phyloP scores from a whole-genome alignment of 2,329 filamentous ascomycete species.

The Aaosphaeria pasadenensis region DNA sequence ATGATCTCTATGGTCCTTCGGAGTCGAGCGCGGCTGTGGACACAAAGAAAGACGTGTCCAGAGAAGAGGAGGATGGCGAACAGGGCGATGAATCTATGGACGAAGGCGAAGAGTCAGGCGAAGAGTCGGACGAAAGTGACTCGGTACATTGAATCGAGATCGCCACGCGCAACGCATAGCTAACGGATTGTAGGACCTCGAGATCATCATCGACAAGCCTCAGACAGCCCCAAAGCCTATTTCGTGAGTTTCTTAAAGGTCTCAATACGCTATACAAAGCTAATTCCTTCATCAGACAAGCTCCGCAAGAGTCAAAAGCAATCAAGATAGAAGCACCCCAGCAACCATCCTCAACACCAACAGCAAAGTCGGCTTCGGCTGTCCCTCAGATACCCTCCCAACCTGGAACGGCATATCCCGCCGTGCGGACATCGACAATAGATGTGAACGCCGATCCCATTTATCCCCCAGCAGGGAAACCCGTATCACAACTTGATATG shows the following conservation, averaged over 20 bases:
- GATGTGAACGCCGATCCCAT: slow-evolving; percentile 81
- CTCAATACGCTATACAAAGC: neutral
- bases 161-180: slow-evolving; percentile 10
- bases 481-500: slow-evolving; percentile 59
- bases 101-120: slow-evolving; percentile 42
- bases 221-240: slow-evolving; percentile 39
- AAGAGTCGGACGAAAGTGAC: slow-evolving; percentile 45
- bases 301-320: slow-evolving; percentile 29
- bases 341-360: slow-evolving; percentile 18
- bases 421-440: slow-evolving; percentile 70
- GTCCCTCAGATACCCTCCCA: slow-evolving; percentile 11
- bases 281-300: neutral
- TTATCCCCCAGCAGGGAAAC: slow-evolving; percentile 71
- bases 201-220: slow-evolving; percentile 51
- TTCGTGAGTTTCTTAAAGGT: slow-evolving; percentile 18
- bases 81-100: slow-evolving; percentile 45
- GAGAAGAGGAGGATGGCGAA: slow-evolving; percentile 27
- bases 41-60: slow-evolving; percentile 17
- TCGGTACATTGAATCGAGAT: slow-evolving; percentile 26
- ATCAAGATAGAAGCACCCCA: slow-evolving; percentile 36
- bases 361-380: slow-evolving; percentile 6
- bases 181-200: slow-evolving; percentile 45
- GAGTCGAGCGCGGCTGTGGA: slow-evolving; percentile 16
- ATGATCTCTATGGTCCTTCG: slow-evolving; percentile 49
- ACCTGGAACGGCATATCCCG: slow-evolving; percentile 53